These are phyloP conservation scores for Cardamine occulta DNA, from an alignment of 345 rosid genomes.

Conservation along the genomic window DNA sequence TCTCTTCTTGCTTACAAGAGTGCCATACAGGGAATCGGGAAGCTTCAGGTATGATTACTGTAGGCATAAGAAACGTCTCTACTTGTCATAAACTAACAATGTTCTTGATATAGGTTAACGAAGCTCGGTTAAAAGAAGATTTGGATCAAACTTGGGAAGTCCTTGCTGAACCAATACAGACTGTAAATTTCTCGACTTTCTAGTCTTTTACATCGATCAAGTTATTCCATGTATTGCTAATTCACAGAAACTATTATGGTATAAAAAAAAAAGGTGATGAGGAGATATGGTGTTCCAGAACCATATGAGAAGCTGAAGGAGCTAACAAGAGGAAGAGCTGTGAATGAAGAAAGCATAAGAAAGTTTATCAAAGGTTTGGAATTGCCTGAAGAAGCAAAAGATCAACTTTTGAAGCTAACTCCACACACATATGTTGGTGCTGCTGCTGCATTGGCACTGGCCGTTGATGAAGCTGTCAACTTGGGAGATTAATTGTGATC, in stretches of 20 bases:
- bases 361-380: conserved; percentile 71
- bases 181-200: conserved; percentile 52
- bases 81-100: conserved; percentile 20
- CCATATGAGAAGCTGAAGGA: conserved; percentile 94
- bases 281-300: conserved; percentile 90
- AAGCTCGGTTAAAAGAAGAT: conserved; percentile 73
- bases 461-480: conserved; percentile 50
- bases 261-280: conserved; percentile 65
- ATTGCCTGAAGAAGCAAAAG: conserved; percentile 72
- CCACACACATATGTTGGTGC: conserved; percentile 83
- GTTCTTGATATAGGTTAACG: conserved; percentile 65
- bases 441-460: conserved; percentile 68
- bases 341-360: conserved; percentile 70
- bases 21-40: conserved; percentile 77
- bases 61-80: background rate
- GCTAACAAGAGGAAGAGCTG: conserved; percentile 88
- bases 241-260: background rate
- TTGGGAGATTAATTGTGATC: conserved; percentile 20
- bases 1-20: conserved; percentile 96
- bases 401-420: conserved; percentile 61
- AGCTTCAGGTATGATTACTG: conserved; percentile 69
- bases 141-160: conserved; percentile 90
- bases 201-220: background rate
- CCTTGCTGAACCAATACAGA: conserved; percentile 96
- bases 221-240: background rate